These are phyloP conservation scores for Neurospora sp. DNA, from an alignment of 495 filamentous ascomycete genomes.

Conservation along the genomic window DNA sequence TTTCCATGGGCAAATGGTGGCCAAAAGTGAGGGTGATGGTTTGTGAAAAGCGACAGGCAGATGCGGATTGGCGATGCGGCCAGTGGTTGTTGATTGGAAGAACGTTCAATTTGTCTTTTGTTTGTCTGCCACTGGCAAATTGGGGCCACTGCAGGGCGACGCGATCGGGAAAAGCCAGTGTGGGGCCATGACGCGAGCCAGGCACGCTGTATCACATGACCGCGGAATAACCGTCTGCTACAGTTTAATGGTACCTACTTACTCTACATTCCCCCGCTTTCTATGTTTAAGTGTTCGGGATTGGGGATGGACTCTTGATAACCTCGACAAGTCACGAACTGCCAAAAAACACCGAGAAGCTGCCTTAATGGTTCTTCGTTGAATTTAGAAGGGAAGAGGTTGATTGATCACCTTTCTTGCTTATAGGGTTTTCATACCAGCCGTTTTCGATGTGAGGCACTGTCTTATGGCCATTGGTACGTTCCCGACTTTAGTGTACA, in stretches of 20 bases:
- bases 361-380: neutral
- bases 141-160: slow-evolving; percentile 3
- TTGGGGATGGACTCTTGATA: neutral
- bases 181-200: slow-evolving; percentile 18
- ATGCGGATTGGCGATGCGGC: neutral
- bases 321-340: neutral
- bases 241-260: neutral
- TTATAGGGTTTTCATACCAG: neutral
- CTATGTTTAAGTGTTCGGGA: neutral
- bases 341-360: neutral
- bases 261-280: neutral
- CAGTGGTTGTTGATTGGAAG: neutral
- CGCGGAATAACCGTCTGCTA: neutral
- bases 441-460: neutral
- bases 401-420: neutral
- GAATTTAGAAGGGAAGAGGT: neutral
- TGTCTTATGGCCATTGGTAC: neutral
- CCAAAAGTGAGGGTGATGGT: neutral
- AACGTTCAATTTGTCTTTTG: neutral
- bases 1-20: slow-evolving; percentile 11
- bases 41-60: neutral
- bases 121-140: neutral
- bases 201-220: slow-evolving; percentile 20
- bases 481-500: neutral
- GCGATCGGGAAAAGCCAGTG: slow-evolving; percentile 13